Evolutionary conservation across 805 yeast species (phyloP).

Genomic region (Teunomyces gatunensis): DNA sequence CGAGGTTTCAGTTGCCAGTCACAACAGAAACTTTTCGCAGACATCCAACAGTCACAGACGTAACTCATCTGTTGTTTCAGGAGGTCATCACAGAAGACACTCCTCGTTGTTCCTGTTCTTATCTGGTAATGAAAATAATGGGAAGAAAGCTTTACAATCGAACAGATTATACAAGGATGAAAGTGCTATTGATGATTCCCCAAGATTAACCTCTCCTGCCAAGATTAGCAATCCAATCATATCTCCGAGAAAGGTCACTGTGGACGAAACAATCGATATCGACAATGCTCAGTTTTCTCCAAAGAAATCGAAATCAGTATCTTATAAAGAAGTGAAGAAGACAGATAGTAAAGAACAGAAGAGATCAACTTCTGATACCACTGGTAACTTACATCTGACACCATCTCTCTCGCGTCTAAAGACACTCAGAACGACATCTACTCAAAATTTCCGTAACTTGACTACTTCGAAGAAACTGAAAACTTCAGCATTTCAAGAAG

Average conservation of each 20-base stretch:
- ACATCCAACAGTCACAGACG: slow-evolving; percentile 26
- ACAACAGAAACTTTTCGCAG: slow-evolving; percentile 46
- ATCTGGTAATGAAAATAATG: slow-evolving; percentile 27
- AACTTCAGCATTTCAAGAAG: slow-evolving; percentile 84
- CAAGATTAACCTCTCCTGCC: slow-evolving; percentile 23
- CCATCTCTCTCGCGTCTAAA: slow-evolving; percentile 41
- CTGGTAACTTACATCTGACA: slow-evolving; percentile 7
- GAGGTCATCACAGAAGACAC: slow-evolving; percentile 56
- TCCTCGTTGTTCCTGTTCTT: slow-evolving; percentile 59
- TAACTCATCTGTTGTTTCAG: slow-evolving; percentile 25
- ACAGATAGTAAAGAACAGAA: slow-evolving; percentile 18
- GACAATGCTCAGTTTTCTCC: slow-evolving; percentile 37
- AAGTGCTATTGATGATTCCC: slow-evolving; percentile 1
- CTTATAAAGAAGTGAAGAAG: slow-evolving; percentile 31
- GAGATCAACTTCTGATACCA: slow-evolving; percentile 39
- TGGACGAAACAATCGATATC: slow-evolving; percentile 24
- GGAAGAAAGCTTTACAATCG: slow-evolving; percentile 7
- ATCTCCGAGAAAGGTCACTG: slow-evolving; percentile 7
- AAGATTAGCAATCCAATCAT: slow-evolving; percentile 15
- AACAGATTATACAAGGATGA: slow-evolving; percentile 9
- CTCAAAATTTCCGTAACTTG: slow-evolving; percentile 47
- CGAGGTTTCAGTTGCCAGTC: slow-evolving; percentile 39
- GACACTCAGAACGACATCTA: slow-evolving; percentile 51
- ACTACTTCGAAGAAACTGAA: slow-evolving; percentile 54
- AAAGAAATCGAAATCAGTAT: slow-evolving; percentile 26